A percentile compares a stretch with the other conserved stretches of the same genome.
These are phyloP conservation scores for Rhododendron mucronatum DNA, from an alignment of 148 eudicot species.

Conservation along the genomic window DNA sequence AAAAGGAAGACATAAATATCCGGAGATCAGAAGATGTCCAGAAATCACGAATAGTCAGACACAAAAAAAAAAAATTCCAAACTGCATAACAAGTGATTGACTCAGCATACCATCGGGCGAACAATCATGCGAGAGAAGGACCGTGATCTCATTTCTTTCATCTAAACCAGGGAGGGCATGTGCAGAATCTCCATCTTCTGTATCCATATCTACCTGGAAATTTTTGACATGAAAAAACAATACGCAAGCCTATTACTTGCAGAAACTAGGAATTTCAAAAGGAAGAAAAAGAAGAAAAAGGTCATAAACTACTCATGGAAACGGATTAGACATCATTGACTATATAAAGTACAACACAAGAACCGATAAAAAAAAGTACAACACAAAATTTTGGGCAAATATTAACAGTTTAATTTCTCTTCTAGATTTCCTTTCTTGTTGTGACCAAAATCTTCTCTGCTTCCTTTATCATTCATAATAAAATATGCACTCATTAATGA, in stretches of 20 bases:
- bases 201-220: slow-evolving; percentile 96
- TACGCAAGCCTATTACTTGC: neutral
- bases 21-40: neutral
- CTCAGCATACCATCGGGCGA: slow-evolving; percentile 39
- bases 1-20: neutral
- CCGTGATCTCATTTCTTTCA: slow-evolving; percentile 33
- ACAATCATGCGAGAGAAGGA: slow-evolving; percentile 19
- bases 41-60: neutral
- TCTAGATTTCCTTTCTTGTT: neutral
- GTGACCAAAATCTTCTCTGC: neutral
- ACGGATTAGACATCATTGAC: neutral
- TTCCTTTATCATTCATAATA: neutral
- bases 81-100: neutral
- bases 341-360: neutral
- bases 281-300: neutral
- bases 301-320: neutral
- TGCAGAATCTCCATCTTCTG: slow-evolving; percentile 57
- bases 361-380: neutral
- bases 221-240: slow-evolving; percentile 10
- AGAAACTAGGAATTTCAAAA: neutral
- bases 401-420: neutral
- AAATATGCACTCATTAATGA: neutral
- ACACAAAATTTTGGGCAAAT: neutral
- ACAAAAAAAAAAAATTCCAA: neutral
- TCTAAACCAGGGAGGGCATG: slow-evolving; percentile 31